Evolutionary conservation across 257 asterid genomes (phyloP), one percentile per base, ranked within the genome.

Genomic region (Petunia axillaris): DNA sequence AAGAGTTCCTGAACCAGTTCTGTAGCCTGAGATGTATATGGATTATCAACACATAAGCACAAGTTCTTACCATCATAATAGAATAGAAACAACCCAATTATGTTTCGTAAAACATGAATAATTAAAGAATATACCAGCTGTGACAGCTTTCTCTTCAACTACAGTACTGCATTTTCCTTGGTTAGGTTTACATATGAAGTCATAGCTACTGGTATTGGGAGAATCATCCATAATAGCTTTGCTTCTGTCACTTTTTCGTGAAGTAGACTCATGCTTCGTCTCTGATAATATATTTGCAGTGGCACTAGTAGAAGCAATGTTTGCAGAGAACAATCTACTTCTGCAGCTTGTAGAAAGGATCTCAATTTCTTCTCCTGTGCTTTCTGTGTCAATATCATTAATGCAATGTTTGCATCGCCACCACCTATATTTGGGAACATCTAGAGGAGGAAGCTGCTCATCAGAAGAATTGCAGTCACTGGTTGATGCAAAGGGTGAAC

Each of bases 331-430:
- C 60, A 71, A 71, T 71, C 77, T 35, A 35, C 77, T 71, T 71
- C 60, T 71, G 60, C 77, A 35, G 43, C 43, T 71, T 48, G 77
- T 16, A 46, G 58, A 37, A 48, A 35, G 65, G 38, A 50, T 64
- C n/a, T 35, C 64, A 64, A 10, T 15, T 5, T 64, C 82, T 35
- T 50, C 75, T 52, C 65, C 65, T 64, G 77, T 14, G 64, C 38
- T 38, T 64, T 52, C 65, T 64, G 80, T 14, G 64, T 59, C 79
- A 59, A 73, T 75, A 39, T 87, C 86, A 8, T 71, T 79, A 54
- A 80, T 44, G 80, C 97, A 89, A 80, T 81, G 79, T 7, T 85
- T 65, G 79, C 93, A 93, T 80, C 88, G 90, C 97, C 97, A 93
- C 91, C 90, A 90, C 75, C 88, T 90, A 86, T 81, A 90, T 57